Evolutionary conservation across 2,329 filamentous ascomycete genomes (phyloP).

Genomic region (Hymenoscyphus albidus): DNA sequence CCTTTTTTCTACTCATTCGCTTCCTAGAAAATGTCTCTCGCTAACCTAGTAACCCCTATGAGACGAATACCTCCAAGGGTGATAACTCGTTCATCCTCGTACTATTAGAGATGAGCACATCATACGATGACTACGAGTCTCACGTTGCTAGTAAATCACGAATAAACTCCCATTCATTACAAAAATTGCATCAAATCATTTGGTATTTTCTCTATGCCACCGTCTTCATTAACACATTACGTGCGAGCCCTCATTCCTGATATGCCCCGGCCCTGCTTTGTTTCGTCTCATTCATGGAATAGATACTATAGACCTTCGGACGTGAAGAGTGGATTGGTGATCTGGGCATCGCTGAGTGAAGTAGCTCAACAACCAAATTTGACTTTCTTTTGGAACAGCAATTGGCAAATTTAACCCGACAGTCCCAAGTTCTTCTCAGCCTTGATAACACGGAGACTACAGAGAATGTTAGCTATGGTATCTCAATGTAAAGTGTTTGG

Average conservation of each 20-base stretch:
- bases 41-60: too few species aligned
- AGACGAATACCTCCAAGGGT: too few species aligned
- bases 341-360: not conserved
- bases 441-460: slow-evolving; percentile 35
- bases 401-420: not conserved
- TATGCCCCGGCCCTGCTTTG: not conserved
- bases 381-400: not conserved
- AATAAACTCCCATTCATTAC: too few species aligned
- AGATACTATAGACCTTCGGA: slow-evolving; percentile 2
- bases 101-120: too few species aligned
- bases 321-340: not conserved
- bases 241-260: not conserved
- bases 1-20: too few species aligned
- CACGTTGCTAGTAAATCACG: too few species aligned
- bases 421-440: slow-evolving; percentile 32
- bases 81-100: too few species aligned
- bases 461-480: slow-evolving; percentile 14
- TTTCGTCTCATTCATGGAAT: not conserved
- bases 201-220: slow-evolving; percentile 4
- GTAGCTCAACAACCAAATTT: not conserved
- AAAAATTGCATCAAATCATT: not conserved
- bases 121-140: too few species aligned
- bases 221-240: slow-evolving; percentile 5
- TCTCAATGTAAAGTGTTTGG: slow-evolving; percentile 4
- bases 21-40: too few species aligned